Conservation (phyloP, 768 basidiomycete species). For the Tylopilus rubrobrunneus region DNA sequence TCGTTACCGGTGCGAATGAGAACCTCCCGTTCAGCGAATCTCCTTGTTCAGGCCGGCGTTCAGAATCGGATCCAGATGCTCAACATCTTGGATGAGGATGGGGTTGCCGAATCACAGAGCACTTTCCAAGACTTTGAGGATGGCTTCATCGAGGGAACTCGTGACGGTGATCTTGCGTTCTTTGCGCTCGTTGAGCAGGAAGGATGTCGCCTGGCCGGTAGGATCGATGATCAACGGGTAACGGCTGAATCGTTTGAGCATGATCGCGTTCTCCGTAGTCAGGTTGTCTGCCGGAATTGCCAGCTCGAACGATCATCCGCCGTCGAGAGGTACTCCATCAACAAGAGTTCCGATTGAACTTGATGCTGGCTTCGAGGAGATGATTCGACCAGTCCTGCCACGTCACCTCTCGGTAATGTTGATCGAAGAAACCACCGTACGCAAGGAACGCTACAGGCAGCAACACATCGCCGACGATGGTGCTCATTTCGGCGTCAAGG, state of each 20-base stretch:
- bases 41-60: constrained; percentile 82
- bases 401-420: constrained; percentile 95
- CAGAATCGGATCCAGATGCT: constrained; percentile 66
- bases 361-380: constrained; percentile 82
- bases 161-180: constrained; percentile 97
- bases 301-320: constrained; percentile 94
- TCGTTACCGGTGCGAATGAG: constrained; percentile 95
- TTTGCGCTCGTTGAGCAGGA: constrained; percentile 91
- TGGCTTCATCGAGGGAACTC: constrained; percentile 94
- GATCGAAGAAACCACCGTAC: constrained; percentile 98
- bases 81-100: constrained; percentile 62
- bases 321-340: constrained; percentile 94
- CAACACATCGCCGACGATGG: constrained; percentile 94
- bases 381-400: constrained; percentile 95
- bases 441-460: constrained; percentile 95
- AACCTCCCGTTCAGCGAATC: constrained; percentile 87
- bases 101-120: constrained; percentile 99
- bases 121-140: constrained; percentile 97
- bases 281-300: constrained; percentile 98
- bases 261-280: constrained; percentile 98
- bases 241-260: constrained; percentile 96
- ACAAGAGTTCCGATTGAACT: constrained; percentile 86
- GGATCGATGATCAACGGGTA: constrained; percentile 98
- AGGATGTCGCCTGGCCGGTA: constrained; percentile 93
- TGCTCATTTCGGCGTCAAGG: constrained; percentile 97